Percentiles rank a stretch among this genome's conserved stretches.
Conservation (phyloP, 345 rosid genomes). For the Cardamine resedifolia region DNA sequence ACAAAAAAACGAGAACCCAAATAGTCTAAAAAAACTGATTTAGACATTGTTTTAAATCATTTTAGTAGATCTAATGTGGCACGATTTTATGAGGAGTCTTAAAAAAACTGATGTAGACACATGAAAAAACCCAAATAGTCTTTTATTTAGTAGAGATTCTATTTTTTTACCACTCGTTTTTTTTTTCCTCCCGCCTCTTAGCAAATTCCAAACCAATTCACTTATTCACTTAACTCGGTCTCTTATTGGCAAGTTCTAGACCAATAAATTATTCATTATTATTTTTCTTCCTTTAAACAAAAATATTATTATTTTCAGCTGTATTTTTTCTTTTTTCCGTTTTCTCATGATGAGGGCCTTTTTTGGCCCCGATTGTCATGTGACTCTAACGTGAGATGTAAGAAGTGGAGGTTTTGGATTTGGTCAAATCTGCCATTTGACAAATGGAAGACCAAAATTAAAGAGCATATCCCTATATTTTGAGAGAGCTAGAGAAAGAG, state of each 20-base stretch:
- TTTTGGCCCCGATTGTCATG: slow-evolving; percentile 22
- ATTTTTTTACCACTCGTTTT: too few relatives aligned
- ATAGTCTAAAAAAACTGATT: too few relatives aligned
- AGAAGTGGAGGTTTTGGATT: slow-evolving; percentile 26
- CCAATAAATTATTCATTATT: not conserved
- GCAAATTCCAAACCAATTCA: not conserved
- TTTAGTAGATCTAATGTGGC: too few relatives aligned
- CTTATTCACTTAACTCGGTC: not conserved
- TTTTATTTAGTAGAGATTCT: too few relatives aligned
- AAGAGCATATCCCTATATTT: slow-evolving; percentile 3
- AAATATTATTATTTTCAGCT: not conserved
- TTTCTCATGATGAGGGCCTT: slow-evolving; percentile 29
- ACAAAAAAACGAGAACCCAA: too few relatives aligned
- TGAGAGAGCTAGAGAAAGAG: not conserved
- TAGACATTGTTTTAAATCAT: too few relatives aligned
- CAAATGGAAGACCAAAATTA: slow-evolving; percentile 25
- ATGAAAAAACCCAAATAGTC: too few relatives aligned
- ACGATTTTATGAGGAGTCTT: too few relatives aligned
- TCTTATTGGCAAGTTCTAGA: not conserved
- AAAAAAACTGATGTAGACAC: too few relatives aligned
- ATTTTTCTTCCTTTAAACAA: not conserved
- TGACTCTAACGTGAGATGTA: slow-evolving; percentile 11
- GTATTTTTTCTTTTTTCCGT: not conserved
- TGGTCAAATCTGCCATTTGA: slow-evolving; percentile 32
- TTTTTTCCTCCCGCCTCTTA: not conserved